Percentiles rank a stretch among this genome's conserved stretches.
Evolutionary conservation across 2,329 filamentous ascomycete species (phyloP).

Genomic region (Westerdykella sp.): DNA sequence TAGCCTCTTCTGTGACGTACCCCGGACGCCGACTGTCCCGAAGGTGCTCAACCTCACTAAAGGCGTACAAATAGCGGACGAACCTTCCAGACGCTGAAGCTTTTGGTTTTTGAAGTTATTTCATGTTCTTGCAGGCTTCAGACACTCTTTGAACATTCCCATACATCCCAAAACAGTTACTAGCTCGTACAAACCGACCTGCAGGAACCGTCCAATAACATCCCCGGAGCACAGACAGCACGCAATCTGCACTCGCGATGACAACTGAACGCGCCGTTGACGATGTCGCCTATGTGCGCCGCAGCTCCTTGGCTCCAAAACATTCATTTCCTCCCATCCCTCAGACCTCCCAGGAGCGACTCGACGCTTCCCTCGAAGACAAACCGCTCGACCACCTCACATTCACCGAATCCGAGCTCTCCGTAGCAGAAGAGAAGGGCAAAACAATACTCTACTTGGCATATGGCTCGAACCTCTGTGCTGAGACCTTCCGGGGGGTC

Average conservation of each 20-base stretch:
- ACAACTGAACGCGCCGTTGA: conserved; percentile 4
- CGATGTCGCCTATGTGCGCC: conserved; percentile 2
- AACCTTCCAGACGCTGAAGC: too few relatives aligned
- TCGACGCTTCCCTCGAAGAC: conserved; percentile 29
- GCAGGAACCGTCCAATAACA: conserved; percentile 19
- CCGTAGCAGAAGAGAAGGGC: conserved; percentile 20
- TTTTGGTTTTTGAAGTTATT: neutral
- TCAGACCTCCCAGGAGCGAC: conserved; percentile 22
- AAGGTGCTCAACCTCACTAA: too few relatives aligned
- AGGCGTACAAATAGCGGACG: too few relatives aligned
- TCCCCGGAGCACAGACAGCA: conserved; percentile 16
- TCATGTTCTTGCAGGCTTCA: too few relatives aligned
- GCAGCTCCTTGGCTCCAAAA: conserved; percentile 3
- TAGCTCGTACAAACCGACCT: conserved; percentile 1
- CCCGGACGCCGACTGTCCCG: too few relatives aligned
- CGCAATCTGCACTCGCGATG: conserved; percentile 22
- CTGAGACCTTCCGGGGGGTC: conserved; percentile 69
- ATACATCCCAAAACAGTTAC: conserved; percentile 5
- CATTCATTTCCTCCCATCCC: conserved; percentile 15
- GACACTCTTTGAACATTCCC: neutral
- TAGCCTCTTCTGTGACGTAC: too few relatives aligned
- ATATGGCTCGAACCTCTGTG: conserved; percentile 84
- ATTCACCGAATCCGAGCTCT: conserved; percentile 11
- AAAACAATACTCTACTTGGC: conserved; percentile 47
- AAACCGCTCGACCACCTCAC: conserved; percentile 14